Evolutionary conservation across 129 eudicot genomes (phyloP), one percentile per base, ranked within the genome.

Genomic region (Glebionis coronaria): DNA sequence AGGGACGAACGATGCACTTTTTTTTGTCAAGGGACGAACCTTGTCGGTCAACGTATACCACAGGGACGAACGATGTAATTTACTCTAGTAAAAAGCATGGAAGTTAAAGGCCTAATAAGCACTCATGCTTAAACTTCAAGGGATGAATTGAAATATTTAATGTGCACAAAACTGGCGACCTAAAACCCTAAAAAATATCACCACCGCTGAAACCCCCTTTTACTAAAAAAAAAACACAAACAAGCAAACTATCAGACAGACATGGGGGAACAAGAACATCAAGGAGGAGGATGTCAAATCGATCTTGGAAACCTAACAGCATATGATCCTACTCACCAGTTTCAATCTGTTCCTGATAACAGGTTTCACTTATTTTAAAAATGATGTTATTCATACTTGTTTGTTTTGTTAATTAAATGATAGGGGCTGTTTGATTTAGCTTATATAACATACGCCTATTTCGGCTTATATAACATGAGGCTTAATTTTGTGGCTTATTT

Each of bases 281-380:
- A 65, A 14, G 25, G 16, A 38, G 67, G 46, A 2, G 67, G 40
- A 40, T 71, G 47, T 61, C 72, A 66, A 61, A 56, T 67, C 12
- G 79, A 74, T 73, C 61, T 74, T 3, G 79, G 79, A 0, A 74
- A 74, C 44, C 44, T 74, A 0, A 66, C 42, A 61, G 79, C 73
- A 16, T 74, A 56, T 27, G 67, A 74, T 42, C 73, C 73, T 47
- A 73, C 57, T 8, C 71, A 65, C 21, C 79, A 74, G 60, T 74
- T 58, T 29, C 51, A 61, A 5, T 74, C 73, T 44, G n/a, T 64
- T 46, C 73, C 79, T 12, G 45, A 57, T 20, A 66, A 68, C n/a
- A 74, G 73, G 79, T 74, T 11, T 21, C 7, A 12, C 12, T 9
- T 11, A 53, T 2, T 53, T 53, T n/a, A 1, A 16, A 15, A 18